phyloP scores from a whole-genome alignment of 2,329 filamentous ascomycete species.

The Scleromitrula shiraiana region DNA sequence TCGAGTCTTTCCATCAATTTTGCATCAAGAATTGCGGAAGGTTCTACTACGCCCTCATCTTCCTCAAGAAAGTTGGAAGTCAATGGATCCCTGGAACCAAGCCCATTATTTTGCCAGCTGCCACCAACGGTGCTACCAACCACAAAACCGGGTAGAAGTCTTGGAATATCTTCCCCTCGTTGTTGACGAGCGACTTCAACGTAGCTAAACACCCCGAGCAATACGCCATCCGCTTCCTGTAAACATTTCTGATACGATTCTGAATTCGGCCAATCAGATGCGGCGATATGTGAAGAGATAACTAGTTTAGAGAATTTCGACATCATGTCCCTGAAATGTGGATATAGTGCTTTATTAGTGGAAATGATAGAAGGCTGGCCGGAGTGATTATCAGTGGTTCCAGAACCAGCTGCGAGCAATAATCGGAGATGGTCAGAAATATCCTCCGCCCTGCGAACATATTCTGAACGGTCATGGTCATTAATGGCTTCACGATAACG shows the following conservation, averaged over 20 bases:
- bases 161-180: conserved; percentile 82
- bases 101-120: conserved; percentile 73
- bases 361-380: conserved; percentile 99
- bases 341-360: conserved; percentile 93
- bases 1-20: conserved; percentile 76
- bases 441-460: conserved; percentile 90
- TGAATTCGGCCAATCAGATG: conserved; percentile 87
- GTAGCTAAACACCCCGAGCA: conserved; percentile 90
- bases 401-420: conserved; percentile 88
- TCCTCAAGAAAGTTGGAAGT: conserved; percentile 83
- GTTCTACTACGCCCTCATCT: conserved; percentile 64
- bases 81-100: conserved; percentile 59
- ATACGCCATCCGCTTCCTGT: conserved; percentile 93
- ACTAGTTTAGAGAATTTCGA: conserved; percentile 99
- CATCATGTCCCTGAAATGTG: conserved; percentile 99
- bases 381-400: conserved; percentile 97
- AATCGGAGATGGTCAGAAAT: conserved; percentile 94
- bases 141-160: conserved; percentile 90
- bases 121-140: conserved; percentile 76
- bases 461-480: conserved; percentile 76
- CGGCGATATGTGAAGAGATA: conserved; percentile 93
- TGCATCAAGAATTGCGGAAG: conserved; percentile 65
- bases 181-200: conserved; percentile 93
- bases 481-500: conserved; percentile 85
- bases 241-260: conserved; percentile 93